Percentiles rank a stretch among this genome's conserved stretches.
Evolutionary conservation across 2,329 filamentous ascomycete genomes (phyloP).

Genomic region (Paraphaeosphaeria sporulosa): DNA sequence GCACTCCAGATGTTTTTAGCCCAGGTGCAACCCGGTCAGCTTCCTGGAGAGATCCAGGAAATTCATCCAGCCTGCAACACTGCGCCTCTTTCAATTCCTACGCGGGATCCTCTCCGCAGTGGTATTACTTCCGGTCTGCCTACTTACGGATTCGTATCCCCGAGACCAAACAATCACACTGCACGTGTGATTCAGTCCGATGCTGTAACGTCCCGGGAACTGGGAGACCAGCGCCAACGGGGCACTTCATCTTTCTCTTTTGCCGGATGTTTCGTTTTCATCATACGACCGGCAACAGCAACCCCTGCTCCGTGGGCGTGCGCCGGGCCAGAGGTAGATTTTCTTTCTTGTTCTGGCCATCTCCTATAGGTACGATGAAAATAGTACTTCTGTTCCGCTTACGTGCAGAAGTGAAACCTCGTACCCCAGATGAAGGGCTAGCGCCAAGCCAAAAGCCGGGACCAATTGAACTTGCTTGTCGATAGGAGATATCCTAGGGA

Average conservation of each 20-base stretch:
- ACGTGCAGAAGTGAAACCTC: conserved; percentile 29
- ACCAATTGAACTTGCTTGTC: conserved; percentile 23
- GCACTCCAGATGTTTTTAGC: background rate
- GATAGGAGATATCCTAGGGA: conserved; percentile 27
- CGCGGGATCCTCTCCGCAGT: conserved; percentile 3
- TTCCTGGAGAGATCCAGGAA: conserved; percentile 7
- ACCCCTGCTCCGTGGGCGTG: conserved; percentile 15
- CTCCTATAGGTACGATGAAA: conserved; percentile 33
- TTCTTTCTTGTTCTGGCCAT: conserved; percentile 23
- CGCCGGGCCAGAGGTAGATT: conserved; percentile 8
- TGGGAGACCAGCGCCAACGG: conserved; percentile 4
- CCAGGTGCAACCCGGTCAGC: conserved; percentile 6
- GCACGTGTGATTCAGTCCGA: conserved; percentile 2
- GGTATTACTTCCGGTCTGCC: background rate
- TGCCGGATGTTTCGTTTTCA: conserved; percentile 23
- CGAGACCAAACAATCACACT: background rate
- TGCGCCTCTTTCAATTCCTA: conserved; percentile 9
- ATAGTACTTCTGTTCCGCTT: conserved; percentile 39
- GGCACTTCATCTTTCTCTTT: conserved; percentile 12
- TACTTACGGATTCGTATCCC: conserved; percentile 4
- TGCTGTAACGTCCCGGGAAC: conserved; percentile 6
- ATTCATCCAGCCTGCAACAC: conserved; percentile 1
- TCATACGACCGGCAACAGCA: conserved; percentile 13
- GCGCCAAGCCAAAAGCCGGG: conserved; percentile 32
- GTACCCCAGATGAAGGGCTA: conserved; percentile 38